Evolutionary conservation across 768 basidiomycete genomes (phyloP), one percentile per base, ranked within the genome.

Genomic region (Lactarius deliciosus): DNA sequence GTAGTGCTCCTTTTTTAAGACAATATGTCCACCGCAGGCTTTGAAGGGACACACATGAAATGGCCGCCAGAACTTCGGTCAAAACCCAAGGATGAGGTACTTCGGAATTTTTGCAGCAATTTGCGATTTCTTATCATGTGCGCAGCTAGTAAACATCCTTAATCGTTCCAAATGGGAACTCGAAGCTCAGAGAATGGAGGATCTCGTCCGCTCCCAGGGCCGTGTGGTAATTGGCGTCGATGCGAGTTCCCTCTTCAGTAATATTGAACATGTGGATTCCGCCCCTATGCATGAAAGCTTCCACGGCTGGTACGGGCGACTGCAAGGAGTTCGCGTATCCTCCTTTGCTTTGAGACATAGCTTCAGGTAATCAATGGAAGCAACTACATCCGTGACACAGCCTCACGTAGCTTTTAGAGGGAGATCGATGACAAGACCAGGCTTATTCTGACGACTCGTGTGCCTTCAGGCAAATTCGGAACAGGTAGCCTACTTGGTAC

Each of bases 401-500:
- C 20, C 63, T 68, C 58, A 68, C 57, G 56, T 60, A 62, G 65
- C 40, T 59, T 63, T 63, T 64, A 89, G 87, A 85, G 78, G 76
- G 77, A 76, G 45, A 59, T 88, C 57, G 77, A 75, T 45, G 75
- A 81, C 22, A 79, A 79, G 54, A 87, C 85, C 2, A 76, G 76
- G 53, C 25, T 84, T 9, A 69, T 74, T 25, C 70, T 85, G 30
- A 76, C 78, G 61, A 78, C 79, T 47, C 77, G 77, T 64, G 76
- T 80, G 70, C 61, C 64, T 63, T 61, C 53, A 54, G 59, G 64
- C 25, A 70, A 25, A 30, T 18, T 47, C 16, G 63, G 61, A 47
- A 57, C 28, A 11, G 60, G 61, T 28, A 54, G 53, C n/a, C 36
- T 94, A 45, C 73, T 85, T 30, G 91, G 90, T 43, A 91, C 91